These are phyloP conservation scores for Alternaria rosae DNA, from an alignment of 2,329 filamentous ascomycete species.

Conservation along the genomic window DNA sequence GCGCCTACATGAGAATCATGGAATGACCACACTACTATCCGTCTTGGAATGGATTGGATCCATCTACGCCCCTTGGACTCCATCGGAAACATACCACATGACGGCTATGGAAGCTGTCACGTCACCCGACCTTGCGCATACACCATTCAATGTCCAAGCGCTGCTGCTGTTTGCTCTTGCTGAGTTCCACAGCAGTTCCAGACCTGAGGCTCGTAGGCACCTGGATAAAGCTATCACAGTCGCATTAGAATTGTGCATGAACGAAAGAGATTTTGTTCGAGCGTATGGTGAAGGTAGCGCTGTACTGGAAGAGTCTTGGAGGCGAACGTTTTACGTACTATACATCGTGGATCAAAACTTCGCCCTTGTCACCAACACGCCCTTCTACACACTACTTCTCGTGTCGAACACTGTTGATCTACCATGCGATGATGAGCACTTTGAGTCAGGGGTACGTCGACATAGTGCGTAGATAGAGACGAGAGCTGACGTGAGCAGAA, in stretches of 20 bases:
- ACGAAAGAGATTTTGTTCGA: conserved; percentile 72
- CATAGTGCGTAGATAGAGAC: background rate
- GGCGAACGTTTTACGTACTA: conserved; percentile 86
- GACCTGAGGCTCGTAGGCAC: conserved; percentile 70
- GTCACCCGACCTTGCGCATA: conserved; percentile 26
- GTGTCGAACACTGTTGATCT: conserved; percentile 72
- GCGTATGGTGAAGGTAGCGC: conserved; percentile 68
- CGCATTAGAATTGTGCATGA: conserved; percentile 79
- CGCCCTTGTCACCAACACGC: conserved; percentile 76
- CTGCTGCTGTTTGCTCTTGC: conserved; percentile 78
- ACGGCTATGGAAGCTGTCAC: conserved; percentile 30
- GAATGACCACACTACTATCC: conserved; percentile 30
- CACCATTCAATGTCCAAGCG: conserved; percentile 72
- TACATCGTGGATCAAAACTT: conserved; percentile 81
- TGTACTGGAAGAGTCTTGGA: conserved; percentile 80
- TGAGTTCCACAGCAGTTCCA: conserved; percentile 78
- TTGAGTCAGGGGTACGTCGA: conserved; percentile 48
- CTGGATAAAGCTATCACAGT: conserved; percentile 71
- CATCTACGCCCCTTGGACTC: conserved; percentile 43
- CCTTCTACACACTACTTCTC: conserved; percentile 70
- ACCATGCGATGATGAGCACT: conserved; percentile 82
- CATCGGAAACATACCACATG: conserved; percentile 36
- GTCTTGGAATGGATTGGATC: conserved; percentile 44
- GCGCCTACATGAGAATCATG: conserved; percentile 24
- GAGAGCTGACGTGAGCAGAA: conserved; percentile 23